These are phyloP conservation scores for Stachybotrys chlorohalonatus DNA, from an alignment of 2,329 filamentous ascomycete species.

Conservation along the genomic window DNA sequence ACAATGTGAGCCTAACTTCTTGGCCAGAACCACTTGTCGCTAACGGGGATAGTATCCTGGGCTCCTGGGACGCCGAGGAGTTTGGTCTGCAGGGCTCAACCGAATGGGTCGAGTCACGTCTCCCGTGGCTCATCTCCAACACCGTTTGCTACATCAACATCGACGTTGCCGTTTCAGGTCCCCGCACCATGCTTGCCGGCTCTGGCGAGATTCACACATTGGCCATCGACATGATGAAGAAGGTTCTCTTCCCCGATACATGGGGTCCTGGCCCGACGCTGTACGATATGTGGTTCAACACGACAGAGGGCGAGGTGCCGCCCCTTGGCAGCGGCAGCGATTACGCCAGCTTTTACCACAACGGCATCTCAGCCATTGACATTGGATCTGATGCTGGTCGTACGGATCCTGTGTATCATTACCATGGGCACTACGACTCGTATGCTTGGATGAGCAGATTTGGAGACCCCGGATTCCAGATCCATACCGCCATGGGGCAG, in stretches of 20 bases:
- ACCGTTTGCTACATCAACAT: conserved; percentile 34
- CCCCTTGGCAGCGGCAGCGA: neutral
- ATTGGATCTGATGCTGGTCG: conserved; percentile 5
- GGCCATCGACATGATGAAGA: conserved; percentile 12
- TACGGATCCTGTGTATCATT: conserved; percentile 1
- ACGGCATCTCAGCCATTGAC: neutral
- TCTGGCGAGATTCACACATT: conserved; percentile 11
- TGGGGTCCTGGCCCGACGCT: conserved; percentile 7
- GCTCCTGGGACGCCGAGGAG: conserved; percentile 1
- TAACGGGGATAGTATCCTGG: neutral
- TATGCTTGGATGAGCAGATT: conserved; percentile 41
- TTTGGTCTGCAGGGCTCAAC: conserved; percentile 1
- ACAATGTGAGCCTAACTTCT: conserved; percentile 26
- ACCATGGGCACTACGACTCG: conserved; percentile 11
- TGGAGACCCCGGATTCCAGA: conserved; percentile 39
- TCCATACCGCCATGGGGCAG: conserved; percentile 39
- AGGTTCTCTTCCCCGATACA: conserved; percentile 8
- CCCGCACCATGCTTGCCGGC: conserved; percentile 22
- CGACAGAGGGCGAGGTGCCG: conserved; percentile 5
- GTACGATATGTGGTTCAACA: conserved; percentile 10
- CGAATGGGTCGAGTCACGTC: conserved; percentile 1
- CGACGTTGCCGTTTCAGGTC: conserved; percentile 37
- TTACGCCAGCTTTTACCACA: conserved; percentile 1
- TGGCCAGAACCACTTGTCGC: neutral
- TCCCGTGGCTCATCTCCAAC: conserved; percentile 1